These are phyloP conservation scores for Stachybotrys chartarum DNA, from an alignment of 2,329 filamentous ascomycete species.

Conservation along the genomic window DNA sequence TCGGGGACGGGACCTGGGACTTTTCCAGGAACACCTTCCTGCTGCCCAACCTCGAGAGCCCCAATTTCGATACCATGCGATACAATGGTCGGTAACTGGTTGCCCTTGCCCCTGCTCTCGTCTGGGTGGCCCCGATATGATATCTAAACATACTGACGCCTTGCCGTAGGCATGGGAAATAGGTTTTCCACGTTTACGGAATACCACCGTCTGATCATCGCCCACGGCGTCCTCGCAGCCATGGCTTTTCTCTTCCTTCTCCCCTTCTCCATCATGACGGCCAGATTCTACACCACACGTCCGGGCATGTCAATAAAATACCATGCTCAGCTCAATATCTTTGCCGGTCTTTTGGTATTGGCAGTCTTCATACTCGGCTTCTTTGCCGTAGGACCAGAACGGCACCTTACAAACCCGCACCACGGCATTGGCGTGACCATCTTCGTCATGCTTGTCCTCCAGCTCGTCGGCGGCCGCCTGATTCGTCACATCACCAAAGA, in stretches of 20 bases:
- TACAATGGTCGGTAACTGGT: conserved; percentile 60
- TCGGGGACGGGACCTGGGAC: conserved; percentile 82
- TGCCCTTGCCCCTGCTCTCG: not conserved
- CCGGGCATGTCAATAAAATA: conserved; percentile 56
- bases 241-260: conserved; percentile 70
- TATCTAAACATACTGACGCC: conserved; percentile 6
- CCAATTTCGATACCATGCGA: conserved; percentile 75
- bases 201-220: conserved; percentile 64
- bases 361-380: conserved; percentile 69
- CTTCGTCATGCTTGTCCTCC: conserved; percentile 64
- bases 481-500: conserved; percentile 46
- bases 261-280: conserved; percentile 65
- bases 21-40: conserved; percentile 70
- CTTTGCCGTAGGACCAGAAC: conserved; percentile 66
- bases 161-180: conserved; percentile 67
- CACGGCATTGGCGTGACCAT: conserved; percentile 78
- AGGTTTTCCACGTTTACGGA: conserved; percentile 62
- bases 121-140: not conserved
- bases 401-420: conserved; percentile 73
- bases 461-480: conserved; percentile 62
- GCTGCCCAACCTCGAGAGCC: conserved; percentile 66
- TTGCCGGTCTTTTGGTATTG: conserved; percentile 60
- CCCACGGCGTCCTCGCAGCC: conserved; percentile 64
- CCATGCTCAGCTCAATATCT: conserved; percentile 68
- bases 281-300: conserved; percentile 60